These are phyloP conservation scores for Fusarium acutatum DNA, from an alignment of 2,329 filamentous ascomycete genomes.

Conservation along the genomic window DNA sequence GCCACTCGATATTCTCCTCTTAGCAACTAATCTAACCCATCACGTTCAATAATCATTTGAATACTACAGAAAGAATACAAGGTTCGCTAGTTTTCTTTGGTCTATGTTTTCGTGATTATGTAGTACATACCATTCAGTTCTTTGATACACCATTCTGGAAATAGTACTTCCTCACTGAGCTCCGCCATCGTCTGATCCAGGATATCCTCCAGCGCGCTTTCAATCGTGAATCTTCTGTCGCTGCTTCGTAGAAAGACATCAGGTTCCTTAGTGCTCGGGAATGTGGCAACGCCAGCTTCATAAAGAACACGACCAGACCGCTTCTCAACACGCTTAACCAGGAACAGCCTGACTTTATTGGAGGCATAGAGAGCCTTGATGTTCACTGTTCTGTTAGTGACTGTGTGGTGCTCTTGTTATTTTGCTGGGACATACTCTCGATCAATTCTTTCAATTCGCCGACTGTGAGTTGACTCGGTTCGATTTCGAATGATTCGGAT, in stretches of 20 bases:
- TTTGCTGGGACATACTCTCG: neutral
- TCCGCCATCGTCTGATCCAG: neutral
- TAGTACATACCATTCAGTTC: neutral
- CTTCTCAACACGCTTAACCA: neutral
- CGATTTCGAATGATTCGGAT: neutral
- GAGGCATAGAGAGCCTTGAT: neutral
- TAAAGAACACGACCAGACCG: neutral
- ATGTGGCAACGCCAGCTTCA: neutral
- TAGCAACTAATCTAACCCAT: neutral
- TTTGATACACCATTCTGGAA: neutral
- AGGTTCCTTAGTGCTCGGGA: neutral
- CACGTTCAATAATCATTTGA: neutral
- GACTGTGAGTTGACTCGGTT: neutral
- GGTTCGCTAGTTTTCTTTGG: neutral
- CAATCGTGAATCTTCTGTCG: neutral
- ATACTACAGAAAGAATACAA: neutral
- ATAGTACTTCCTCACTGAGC: neutral
- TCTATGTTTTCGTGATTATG: neutral
- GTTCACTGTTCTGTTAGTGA: neutral
- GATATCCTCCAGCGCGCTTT: neutral
- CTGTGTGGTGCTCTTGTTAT: neutral
- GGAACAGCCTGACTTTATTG: neutral
- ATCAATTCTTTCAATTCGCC: neutral
- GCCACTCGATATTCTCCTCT: neutral
- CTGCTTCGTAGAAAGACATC: neutral